Evolutionary conservation across 345 rosid species (phyloP).

Genomic region (Acer yangbiense): DNA sequence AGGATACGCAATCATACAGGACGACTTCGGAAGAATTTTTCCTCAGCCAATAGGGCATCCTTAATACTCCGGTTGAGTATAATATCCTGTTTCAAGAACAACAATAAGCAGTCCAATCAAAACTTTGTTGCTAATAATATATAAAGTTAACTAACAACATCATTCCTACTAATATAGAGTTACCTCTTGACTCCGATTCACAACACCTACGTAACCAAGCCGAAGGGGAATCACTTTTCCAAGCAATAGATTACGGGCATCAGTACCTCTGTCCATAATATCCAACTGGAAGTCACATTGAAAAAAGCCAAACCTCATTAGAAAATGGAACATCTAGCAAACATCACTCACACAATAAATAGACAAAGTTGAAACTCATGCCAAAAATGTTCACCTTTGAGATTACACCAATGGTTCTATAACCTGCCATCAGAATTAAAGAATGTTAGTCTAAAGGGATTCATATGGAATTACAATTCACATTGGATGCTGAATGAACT

Average conservation of each 20-base stretch:
- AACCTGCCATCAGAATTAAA: conserved; percentile 47
- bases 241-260: conserved; percentile 83
- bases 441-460: conserved; percentile 12
- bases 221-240: conserved; percentile 91
- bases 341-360: conserved; percentile 4
- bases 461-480: neutral
- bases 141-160: neutral
- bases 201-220: conserved; percentile 95
- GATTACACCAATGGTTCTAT: conserved; percentile 86
- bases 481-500: conserved; percentile 3
- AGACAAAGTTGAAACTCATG: neutral
- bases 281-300: conserved; percentile 63
- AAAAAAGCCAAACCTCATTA: conserved; percentile 26
- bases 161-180: conserved; percentile 3
- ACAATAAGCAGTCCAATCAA: conserved; percentile 13
- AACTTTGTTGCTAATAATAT: neutral
- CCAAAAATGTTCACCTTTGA: conserved; percentile 62
- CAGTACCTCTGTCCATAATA: conserved; percentile 99
- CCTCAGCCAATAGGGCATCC: conserved; percentile 91
- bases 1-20: conserved; percentile 61
- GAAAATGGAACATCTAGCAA: conserved; percentile 14
- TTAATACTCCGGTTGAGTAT: conserved; percentile 78
- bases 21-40: conserved; percentile 87
- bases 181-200: conserved; percentile 98
- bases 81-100: conserved; percentile 61